Conservation (phyloP, 2,329 filamentous ascomycete species). For the Aspergillus sp. region DNA sequence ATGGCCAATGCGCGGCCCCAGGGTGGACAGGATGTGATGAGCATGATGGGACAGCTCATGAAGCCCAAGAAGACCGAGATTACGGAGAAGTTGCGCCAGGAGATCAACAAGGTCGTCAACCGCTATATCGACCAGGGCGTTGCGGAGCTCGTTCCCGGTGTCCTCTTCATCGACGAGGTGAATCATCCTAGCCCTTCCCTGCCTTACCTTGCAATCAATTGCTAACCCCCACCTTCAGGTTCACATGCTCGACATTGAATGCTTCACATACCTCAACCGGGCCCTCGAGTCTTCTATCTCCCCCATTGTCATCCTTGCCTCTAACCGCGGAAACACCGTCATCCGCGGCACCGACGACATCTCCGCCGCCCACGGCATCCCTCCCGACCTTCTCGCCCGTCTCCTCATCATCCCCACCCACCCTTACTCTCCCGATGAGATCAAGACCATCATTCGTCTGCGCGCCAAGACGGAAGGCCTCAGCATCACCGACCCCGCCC, state of each 20-base stretch:
- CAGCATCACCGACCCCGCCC: constrained; percentile 74
- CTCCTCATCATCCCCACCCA: constrained; percentile 95
- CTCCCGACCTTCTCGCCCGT: constrained; percentile 87
- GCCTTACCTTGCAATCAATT: constrained; percentile 14
- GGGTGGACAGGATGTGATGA: constrained; percentile 99
- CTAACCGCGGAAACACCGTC: constrained; percentile 90
- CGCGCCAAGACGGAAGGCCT: constrained; percentile 81
- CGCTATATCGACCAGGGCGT: constrained; percentile 99
- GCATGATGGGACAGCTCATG: constrained; percentile 99
- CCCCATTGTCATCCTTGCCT: constrained; percentile 95
- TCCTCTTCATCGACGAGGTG: constrained; percentile 98
- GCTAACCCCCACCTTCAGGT: constrained; percentile 58
- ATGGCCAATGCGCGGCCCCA: constrained; percentile 93
- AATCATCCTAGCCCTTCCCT: constrained; percentile 29
- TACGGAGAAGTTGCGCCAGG: constrained; percentile 89
- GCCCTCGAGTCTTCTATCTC: constrained; percentile 94
- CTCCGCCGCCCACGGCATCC: constrained; percentile 87
- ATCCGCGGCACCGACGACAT: constrained; percentile 82
- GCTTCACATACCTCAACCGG: constrained; percentile 98
- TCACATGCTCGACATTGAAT: constrained; percentile 99
- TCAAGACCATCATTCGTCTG: constrained; percentile 86
- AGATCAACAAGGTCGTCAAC: constrained; percentile 99
- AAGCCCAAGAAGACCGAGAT: constrained; percentile 99
- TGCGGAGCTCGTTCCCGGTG: constrained; percentile 94
- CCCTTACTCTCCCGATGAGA: constrained; percentile 83